These are phyloP conservation scores for Centella asiatica DNA, from an alignment of 129 eudicot genomes.

Conservation along the genomic window DNA sequence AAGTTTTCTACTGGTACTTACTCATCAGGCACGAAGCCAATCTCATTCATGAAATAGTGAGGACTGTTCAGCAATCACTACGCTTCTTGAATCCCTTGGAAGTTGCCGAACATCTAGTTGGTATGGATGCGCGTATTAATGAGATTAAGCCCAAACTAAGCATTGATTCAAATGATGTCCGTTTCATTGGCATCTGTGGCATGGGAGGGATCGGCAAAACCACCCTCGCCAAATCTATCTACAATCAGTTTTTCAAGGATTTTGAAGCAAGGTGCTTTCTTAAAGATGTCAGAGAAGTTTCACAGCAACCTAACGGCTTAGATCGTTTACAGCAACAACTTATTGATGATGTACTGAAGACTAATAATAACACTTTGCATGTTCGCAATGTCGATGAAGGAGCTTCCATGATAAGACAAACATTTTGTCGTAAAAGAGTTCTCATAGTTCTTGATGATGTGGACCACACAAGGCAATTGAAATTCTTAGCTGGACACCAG, in stretches of 20 bases:
- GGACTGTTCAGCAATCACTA: no score
- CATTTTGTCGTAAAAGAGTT: background rate
- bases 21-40: background rate
- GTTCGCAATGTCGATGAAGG: background rate
- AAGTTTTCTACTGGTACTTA: no score
- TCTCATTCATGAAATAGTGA: background rate
- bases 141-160: background rate
- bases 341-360: background rate
- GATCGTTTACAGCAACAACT: background rate
- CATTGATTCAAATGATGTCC: background rate
- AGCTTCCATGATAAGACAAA: background rate
- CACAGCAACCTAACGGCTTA: background rate
- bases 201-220: conserved; percentile 34
- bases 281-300: conserved; percentile 4
- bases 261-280: conserved; percentile 9
- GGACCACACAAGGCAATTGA: background rate
- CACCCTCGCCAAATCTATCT: conserved; percentile 3
- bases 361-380: background rate
- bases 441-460: conserved; percentile 11
- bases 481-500: conserved; percentile 3
- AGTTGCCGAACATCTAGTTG: background rate
- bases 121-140: background rate
- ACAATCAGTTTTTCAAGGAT: background rate
- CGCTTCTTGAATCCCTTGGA: no score
- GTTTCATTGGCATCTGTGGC: conserved; percentile 11